Base-by-base conservation (phyloP, 257 asterid genomes). In the Pogostemon cablin region DNA sequence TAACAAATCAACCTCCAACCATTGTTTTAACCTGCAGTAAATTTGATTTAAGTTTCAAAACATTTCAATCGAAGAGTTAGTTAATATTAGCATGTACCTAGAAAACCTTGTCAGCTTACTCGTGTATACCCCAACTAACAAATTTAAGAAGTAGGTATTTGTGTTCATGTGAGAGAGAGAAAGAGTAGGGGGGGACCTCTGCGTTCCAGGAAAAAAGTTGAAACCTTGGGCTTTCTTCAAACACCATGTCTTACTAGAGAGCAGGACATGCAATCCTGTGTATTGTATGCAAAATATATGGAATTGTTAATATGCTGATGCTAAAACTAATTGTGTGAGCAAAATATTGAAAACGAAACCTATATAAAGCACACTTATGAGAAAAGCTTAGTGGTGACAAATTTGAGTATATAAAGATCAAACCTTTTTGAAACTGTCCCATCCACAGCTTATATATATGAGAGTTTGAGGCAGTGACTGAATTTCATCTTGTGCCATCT, bases 361-460 rank as follows among this genome's bases (percentile, higher is more conserved):
- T 60, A 17, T 55, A 20, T 49, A 11, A 47, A 67, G 12, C 64
- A 43, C 57, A 10, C 34, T 44, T 6, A 39, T 43, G 54, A 34
- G 56, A 60, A 9, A 67, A 39, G 58, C 79, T 67, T 64, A 57
- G 8, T 57, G 4, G 38, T 6, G 38, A 72, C 64, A 15, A 25
- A 73, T 11, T 46, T 62, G 25, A 64, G 67, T 65, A 67, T 9
- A 56, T 15, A 38, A 38, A 44, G 20, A 68, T 68, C 44, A 4
- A 76, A 88, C 98, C 93, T 86, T 84, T 84, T 87, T 93, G 82
- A 93, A 90, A 81, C 96, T 90, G 76, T 88, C 92, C 98, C 98
- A 93, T 66, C 98, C 96, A 12, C 96, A 93, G 85, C 98, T 93
- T 63, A 90, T 90, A 54, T 93, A 93, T 61, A 93, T 88, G 17